Base-by-base conservation (phyloP, 306 rosid genomes). In the Quercus rubra region DNA sequence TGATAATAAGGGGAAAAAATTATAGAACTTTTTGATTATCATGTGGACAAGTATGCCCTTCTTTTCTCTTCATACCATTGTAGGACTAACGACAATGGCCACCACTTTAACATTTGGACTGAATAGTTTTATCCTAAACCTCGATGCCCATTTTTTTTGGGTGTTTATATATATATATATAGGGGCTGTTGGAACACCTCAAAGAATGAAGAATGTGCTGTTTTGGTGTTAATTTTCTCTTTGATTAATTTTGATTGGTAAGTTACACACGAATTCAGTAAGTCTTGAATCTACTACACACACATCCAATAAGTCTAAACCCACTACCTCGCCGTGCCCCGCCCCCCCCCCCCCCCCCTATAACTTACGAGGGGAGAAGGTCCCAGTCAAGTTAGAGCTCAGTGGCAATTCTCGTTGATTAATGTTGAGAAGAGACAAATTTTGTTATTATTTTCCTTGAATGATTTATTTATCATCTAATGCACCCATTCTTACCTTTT, bases 381-480 rank as follows among this genome's bases (percentile, higher is more conserved):
- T 41, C 46, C 46, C 46, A 41, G 46, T 41, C 11, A 1, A 41
- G 46, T 41, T 41, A 41, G 46, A 41, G 46, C 46, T 7, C 12
- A 8, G 2, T 41, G 46, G 46, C 12, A 41, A 41, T 41, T 41
- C 46, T 41, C 46, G 0, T 41, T 41, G 46, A 41, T 8, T 41
- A 41, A 41, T 41, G 46, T 17, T 49, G 15, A 49, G 54, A 49
- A 49, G 54, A 49, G 17, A 20, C 72, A 15, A 23, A 19, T 71
- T 80, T 78, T 67, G 28, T 55, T 72, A 52, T 9, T 66, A 20
- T 12, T n/a, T 67, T 30, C 31, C 14, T 55, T 58, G 28, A 58
- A 33, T 55, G 31, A 52, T 5, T 67, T 59, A 54, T 73, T 58
- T 3, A 35, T 63, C 5, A 69, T 80, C 81, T 77, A 74, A 85